Conservation (phyloP, 805 yeast genomes). For the Myxozyma monticola region DNA sequence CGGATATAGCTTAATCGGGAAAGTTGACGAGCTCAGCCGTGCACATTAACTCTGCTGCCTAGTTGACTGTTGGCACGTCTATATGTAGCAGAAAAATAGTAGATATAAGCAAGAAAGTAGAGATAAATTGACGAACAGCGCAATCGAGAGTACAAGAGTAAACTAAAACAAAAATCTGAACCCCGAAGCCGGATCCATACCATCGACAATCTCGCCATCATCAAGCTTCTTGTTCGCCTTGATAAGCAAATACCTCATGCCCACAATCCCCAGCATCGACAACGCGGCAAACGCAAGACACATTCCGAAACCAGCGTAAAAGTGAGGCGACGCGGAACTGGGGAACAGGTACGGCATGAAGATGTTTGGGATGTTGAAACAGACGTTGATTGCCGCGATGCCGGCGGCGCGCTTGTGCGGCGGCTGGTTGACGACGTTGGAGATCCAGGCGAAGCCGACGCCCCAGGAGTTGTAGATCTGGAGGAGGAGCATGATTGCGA, state of each 20-base stretch:
- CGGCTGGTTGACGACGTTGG: slow-evolving; percentile 56
- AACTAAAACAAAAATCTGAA: slow-evolving; percentile 31
- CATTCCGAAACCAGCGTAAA: slow-evolving; percentile 33
- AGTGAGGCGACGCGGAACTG: slow-evolving; percentile 31
- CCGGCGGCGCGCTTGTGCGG: slow-evolving; percentile 47
- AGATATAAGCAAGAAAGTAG: too few species aligned
- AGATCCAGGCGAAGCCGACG: slow-evolving; percentile 54
- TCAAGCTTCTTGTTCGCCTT: slow-evolving; percentile 30
- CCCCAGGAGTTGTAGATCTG: slow-evolving; percentile 57
- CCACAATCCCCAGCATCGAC: slow-evolving; percentile 12
- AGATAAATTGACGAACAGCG: too few species aligned
- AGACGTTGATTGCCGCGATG: slow-evolving; percentile 50
- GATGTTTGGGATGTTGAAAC: slow-evolving; percentile 33
- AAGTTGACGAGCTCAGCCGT: too few species aligned
- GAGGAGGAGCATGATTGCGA: slow-evolving; percentile 44
- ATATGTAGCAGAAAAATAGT: too few species aligned
- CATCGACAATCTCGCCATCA: slow-evolving; percentile 33
- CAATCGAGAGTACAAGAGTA: too few species aligned
- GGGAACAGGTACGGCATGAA: slow-evolving; percentile 33
- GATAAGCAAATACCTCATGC: slow-evolving; percentile 22
- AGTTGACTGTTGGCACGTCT: too few species aligned
- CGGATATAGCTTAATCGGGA: too few species aligned
- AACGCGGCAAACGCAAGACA: slow-evolving; percentile 25
- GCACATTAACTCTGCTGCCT: too few species aligned
- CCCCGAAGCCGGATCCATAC: slow-evolving; percentile 35